phyloP scores from a whole-genome alignment of 2,329 filamentous ascomycete genomes.

The Fusarium paranaense region DNA sequence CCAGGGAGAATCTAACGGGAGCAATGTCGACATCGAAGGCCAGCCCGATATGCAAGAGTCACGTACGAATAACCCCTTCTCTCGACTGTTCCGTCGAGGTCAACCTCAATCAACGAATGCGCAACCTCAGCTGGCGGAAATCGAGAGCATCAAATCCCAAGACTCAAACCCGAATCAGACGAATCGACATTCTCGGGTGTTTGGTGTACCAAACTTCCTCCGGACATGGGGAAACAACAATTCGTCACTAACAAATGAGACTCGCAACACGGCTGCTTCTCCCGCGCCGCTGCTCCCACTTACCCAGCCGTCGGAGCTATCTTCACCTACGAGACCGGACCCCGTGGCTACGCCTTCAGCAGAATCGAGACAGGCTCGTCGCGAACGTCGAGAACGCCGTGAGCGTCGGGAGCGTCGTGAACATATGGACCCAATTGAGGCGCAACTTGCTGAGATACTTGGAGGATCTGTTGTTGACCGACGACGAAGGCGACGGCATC shows the following conservation, averaged over 20 bases:
- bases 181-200: conserved; percentile 15
- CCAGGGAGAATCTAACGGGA: conserved; percentile 24
- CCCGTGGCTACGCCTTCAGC: conserved; percentile 21
- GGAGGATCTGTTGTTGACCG: conserved; percentile 7
- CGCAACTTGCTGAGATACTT: conserved; percentile 30
- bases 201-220: conserved; percentile 23
- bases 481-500: conserved; percentile 6
- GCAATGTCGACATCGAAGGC: conserved; percentile 23
- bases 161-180: conserved; percentile 52
- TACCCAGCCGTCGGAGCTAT: conserved; percentile 7
- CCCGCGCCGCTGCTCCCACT: conserved; percentile 31
- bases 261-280: conserved; percentile 27
- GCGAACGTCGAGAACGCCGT: conserved; percentile 9
- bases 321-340: conserved; percentile 18
- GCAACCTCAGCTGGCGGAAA: conserved; percentile 38
- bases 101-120: conserved; percentile 26
- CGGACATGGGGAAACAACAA: conserved; percentile 23
- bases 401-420: conserved; percentile 7
- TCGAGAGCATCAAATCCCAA: conserved; percentile 62
- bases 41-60: conserved; percentile 16
- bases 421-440: conserved; percentile 24
- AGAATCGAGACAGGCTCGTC: conserved; percentile 15
- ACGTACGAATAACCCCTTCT: conserved; percentile 22
- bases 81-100: conserved; percentile 33
- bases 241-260: conserved; percentile 7